Base-by-base conservation (phyloP, 768 basidiomycete species). In the Suillus clintonianus region DNA sequence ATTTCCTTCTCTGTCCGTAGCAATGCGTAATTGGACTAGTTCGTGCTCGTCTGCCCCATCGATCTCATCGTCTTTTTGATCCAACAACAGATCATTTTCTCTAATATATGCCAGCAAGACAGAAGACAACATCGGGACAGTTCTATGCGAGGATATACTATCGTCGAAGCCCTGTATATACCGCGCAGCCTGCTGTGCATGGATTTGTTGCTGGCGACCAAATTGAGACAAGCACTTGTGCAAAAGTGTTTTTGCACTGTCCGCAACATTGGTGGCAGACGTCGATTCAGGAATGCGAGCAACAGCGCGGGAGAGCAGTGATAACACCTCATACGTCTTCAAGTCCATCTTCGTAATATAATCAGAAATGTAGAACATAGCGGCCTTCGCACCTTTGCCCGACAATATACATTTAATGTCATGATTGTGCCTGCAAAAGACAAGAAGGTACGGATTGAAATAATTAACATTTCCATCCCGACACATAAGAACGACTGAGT, bases 291-390 rank as follows among this genome's bases (percentile, higher is more conserved):
- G 43, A 2, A 63, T 11, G 2, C 24, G 43, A 0, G 60, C 60
- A 22, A 76, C 72, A 5, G 74, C 73, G 13, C 62, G 39, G 1
- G 72, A 78, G 15, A 76, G 37, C 0, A 75, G 34, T 0, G 69
- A 68, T 0, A 76, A 41, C 62, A 74, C 66, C 22, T 78, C 60
- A 62, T 73, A 65, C 4, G 70, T 74, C 6, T 72, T 75, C 2
- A 69, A 5, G 22, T 69, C 72, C 65, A 71, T 68, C 51, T 77
- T 79, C 13, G 77, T 79, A 17, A 78, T 78, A 51, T 78, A 77
- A 42, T 78, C 69, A 0, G 74, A 72, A 17, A 79, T 76, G 58
- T 77, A 79, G 59, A 75, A 77, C 70, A 78, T 77, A 0, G 76
- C 75, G 19, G 76, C 76, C 55, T 75, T 78, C 1, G 74, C 77